phyloP scores from a whole-genome alignment of 306 rosid species.

The Medicago ruthenica region DNA sequence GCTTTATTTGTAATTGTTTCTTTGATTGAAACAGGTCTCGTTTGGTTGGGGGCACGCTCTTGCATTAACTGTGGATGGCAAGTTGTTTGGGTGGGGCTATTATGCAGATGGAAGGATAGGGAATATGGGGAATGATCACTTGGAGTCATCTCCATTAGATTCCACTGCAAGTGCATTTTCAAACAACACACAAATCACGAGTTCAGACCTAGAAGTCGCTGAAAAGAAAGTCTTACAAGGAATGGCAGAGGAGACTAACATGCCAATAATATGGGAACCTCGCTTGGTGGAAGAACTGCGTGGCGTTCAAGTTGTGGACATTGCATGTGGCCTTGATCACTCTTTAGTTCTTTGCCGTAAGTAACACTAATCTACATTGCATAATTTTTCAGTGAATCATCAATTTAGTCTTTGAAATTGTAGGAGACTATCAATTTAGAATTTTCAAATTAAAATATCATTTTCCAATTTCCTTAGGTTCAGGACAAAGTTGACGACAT shows the following conservation, averaged over 20 bases:
- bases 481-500: neutral
- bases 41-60: slow-evolving; percentile 99
- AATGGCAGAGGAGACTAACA: slow-evolving; percentile 71
- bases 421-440: neutral
- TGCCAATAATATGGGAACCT: slow-evolving; percentile 93
- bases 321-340: slow-evolving; percentile 95
- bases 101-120: slow-evolving; percentile 87
- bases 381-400: neutral
- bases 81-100: slow-evolving; percentile 94
- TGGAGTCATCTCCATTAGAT: slow-evolving; percentile 65
- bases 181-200: slow-evolving; percentile 40
- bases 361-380: slow-evolving; percentile 37
- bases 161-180: slow-evolving; percentile 19
- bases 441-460: neutral
- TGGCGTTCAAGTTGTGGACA: slow-evolving; percentile 68
- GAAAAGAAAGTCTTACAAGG: slow-evolving; percentile 75
- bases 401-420: neutral
- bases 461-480: neutral
- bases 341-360: slow-evolving; percentile 81
- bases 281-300: slow-evolving; percentile 63
- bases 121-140: slow-evolving; percentile 52
- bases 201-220: slow-evolving; percentile 61
- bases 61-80: slow-evolving; percentile 80
- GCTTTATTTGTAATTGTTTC: neutral
- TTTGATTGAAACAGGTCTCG: slow-evolving; percentile 62